Evolutionary conservation across 2,329 filamentous ascomycete species (phyloP), one percentile per base, ranked within the genome.

Genomic region (Aspergillus sp.): DNA sequence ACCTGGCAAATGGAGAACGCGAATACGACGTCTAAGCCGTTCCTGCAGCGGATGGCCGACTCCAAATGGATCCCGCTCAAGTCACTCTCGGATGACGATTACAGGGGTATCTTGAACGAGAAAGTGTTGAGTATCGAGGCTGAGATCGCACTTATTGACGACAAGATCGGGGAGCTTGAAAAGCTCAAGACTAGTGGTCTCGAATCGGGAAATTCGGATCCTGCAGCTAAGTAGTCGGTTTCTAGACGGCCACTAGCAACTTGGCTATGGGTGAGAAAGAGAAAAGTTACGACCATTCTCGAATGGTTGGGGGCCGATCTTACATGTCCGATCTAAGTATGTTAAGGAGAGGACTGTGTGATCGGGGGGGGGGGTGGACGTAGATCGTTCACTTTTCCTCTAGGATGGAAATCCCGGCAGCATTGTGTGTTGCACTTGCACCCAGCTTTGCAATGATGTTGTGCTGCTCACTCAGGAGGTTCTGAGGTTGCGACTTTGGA

Each of bases 101-200:
- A 95, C 70, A 83, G 84, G 60, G 77, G 82, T 1, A 86, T 92
- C 77, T 80, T 95, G 69, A 80, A 82, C 30, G 89, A 93, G 72
- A 91, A 88, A 75, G 77, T 92, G 42, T 73, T 94, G 25, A 83
- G 81, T 63, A 78, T 94, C 3, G 88, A 95, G 65, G 89, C 86
- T 1, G 89, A 94, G 62, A 92, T 95, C 73, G 87, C 90, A 0
- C 74, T 95, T 5, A 81, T 94, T 38, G 90, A 95, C 68, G 91
- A 94, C 57, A 87, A 86, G 69, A 90, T 95, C 66, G 83, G 81
- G 51, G 80, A 77, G 41, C 70, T 88, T 27, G 79, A 77, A 66
- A 70, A 70, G 39, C 62, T 65, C 30, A 70, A 66, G 39, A 25
- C 56, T 7, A 59, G 42, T 44, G 61, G 13, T 21, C 10, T 23